Base-by-base conservation (phyloP, 2,329 filamentous ascomycete genomes). In the Phialemoniopsis sp. region DNA sequence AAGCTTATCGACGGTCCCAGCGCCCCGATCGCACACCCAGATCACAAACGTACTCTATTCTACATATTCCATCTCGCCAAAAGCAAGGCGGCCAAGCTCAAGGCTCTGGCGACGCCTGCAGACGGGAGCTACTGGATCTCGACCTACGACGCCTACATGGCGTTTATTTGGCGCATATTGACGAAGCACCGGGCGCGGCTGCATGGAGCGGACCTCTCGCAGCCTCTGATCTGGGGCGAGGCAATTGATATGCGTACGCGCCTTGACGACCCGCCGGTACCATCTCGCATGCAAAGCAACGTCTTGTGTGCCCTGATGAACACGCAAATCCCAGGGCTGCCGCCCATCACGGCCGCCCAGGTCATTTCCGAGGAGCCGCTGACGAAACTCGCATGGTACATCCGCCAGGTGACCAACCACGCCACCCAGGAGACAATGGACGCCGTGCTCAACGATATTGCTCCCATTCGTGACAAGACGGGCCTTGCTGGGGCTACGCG, bases 121-220 rank as follows among this genome's bases (percentile, higher is more conserved):
- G 58, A 62, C 7, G 63, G 56, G 10, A 26, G 21, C 6, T 26
- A 26, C 21, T 65, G 63, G 59, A 56, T 68, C 12, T 67, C 63
- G 4, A 67, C 58, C 3, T 67, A 67, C 40, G 64, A 68, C 31
- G 64, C 63, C 2, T 60, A 56, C 35, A 55, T 51, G 0, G 62
- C 64, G 3, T 63, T 57, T 26, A 54, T 67, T 13, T 66, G 63
- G 60, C 59, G 63, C 0, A 48, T 49, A 2, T 36, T 64, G 1
- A 53, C 60, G 0, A 54, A 56, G 5, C 46, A 60, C 2, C 53
- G 63, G 3, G 56, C 56, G 0, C 52, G 52, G 0, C 13, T 60
- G 1, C 64, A 60, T 41, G 54, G 59, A 0, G 45, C 55, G 0
- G 53, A 60, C 16, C 50, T 53, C 8, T 40, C 44, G 0, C 39